phyloP scores from a whole-genome alignment of 306 rosid genomes.

The Parietaria judaica region DNA sequence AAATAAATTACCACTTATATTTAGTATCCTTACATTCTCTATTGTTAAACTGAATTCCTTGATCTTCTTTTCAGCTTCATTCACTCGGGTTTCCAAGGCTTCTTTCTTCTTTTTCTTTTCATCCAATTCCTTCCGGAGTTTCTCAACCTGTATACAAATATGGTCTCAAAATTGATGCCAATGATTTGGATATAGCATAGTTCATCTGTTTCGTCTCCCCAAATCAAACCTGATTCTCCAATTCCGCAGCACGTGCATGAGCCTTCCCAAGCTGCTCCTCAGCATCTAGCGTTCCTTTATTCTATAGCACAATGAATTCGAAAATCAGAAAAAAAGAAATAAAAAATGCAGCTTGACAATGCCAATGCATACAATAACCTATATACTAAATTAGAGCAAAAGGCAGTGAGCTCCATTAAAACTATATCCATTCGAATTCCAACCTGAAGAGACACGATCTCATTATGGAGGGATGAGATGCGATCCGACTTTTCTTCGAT shows the following conservation, averaged over 20 bases:
- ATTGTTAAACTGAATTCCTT: constrained; percentile 49
- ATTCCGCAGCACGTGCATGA: constrained; percentile 76
- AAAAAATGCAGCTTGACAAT: background rate
- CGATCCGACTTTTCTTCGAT: constrained; percentile 37
- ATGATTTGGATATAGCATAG: background rate
- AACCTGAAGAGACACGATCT: constrained; percentile 78
- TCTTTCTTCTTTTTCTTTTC: constrained; percentile 44
- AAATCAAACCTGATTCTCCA: constrained; percentile 65
- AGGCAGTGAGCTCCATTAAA: background rate
- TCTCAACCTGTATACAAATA: constrained; percentile 47
- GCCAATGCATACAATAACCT: background rate
- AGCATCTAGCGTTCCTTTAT: constrained; percentile 49
- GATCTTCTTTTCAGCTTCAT: constrained; percentile 48
- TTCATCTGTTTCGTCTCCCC: constrained; percentile 7
- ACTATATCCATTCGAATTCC: constrained; percentile 6
- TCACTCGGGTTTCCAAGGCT: constrained; percentile 52
- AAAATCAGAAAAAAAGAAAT: background rate
- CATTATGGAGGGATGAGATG: constrained; percentile 51
- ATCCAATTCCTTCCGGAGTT: constrained; percentile 47
- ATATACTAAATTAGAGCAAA: background rate
- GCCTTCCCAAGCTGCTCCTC: constrained; percentile 75
- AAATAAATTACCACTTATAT: background rate
- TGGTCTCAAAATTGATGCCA: constrained; percentile 3
- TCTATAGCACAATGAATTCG: constrained; percentile 26
- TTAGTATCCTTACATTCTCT: constrained; percentile 43